phyloP scores from a whole-genome alignment of 2,329 filamentous ascomycete genomes.

The Exophiala alcalophila region DNA sequence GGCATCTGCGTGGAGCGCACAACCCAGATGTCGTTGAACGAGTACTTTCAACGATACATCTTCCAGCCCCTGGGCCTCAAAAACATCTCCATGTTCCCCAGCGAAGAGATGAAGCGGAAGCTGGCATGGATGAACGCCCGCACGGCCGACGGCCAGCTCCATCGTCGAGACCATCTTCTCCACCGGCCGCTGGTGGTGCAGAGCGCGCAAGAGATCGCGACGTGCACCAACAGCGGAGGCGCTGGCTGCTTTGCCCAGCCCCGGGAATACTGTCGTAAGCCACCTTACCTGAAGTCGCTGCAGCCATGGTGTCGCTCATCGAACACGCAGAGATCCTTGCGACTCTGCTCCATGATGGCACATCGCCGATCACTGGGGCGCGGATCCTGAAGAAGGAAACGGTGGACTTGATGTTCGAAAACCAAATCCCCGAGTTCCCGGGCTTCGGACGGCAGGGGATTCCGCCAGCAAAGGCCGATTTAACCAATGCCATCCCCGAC shows the following conservation, averaged over 20 bases:
- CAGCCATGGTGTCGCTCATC: conserved; percentile 2
- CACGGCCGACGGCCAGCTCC: conserved; percentile 43
- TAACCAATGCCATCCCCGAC: conserved; percentile 51
- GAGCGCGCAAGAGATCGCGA: conserved; percentile 43
- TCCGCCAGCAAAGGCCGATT: conserved; percentile 47
- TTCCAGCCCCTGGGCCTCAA: conserved; percentile 48
- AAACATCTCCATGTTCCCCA: conserved; percentile 57
- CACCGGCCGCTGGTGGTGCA: conserved; percentile 45
- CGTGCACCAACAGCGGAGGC: conserved; percentile 58
- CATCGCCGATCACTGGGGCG: conserved; percentile 54
- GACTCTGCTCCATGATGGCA: conserved; percentile 62
- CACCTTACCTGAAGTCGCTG: background rate
- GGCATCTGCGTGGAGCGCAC: conserved; percentile 49
- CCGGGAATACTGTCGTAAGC: conserved; percentile 58
- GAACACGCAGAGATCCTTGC: conserved; percentile 53
- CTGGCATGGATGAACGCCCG: conserved; percentile 58
- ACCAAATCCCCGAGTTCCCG: conserved; percentile 58
- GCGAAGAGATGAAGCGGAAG: conserved; percentile 50
- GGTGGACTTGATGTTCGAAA: conserved; percentile 62
- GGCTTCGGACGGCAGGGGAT: conserved; percentile 50
- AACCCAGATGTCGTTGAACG: conserved; percentile 44
- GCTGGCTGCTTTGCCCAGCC: conserved; percentile 61
- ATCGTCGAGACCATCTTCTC: conserved; percentile 50
- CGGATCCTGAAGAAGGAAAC: conserved; percentile 57
- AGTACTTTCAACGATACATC: conserved; percentile 50